Evolutionary conservation across 2,329 filamentous ascomycete species (phyloP), one percentile per base, ranked within the genome.

Genomic region (Periconia digitata): DNA sequence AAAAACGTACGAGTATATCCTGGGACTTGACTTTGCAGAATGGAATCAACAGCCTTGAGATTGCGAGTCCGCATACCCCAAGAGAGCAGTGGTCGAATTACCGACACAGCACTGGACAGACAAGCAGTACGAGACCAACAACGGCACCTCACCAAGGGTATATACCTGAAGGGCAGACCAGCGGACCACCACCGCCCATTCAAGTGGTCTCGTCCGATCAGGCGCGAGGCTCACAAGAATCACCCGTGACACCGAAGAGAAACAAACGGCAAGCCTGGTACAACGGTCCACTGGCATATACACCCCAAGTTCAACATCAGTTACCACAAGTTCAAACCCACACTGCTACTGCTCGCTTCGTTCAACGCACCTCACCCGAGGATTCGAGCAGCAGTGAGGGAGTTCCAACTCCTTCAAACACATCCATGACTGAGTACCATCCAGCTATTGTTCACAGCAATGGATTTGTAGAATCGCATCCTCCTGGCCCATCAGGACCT

Each of bases 221-320:
- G 60, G 55, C 56, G 62, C 55, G 63, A 61, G 69, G 66, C 50
- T 73, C 57, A 54, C 72, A 67, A 56, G 68, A 70, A 49, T 65
- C 51, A 29, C 68, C 71, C 27, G 74, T 78, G 8, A 83, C 81
- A 0, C 76, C 81, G 3, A 78, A 83, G 8, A 84, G 83, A 53
- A 75, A 74, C 23, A 89, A 87, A 63, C 80, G 87, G 2, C 84
- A 86, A 50, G 87, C 80, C 1, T 91, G 87, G 86, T 90, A 90
- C 59, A 83, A 89, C 49, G 80, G 79, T 10, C 79, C 79, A 21
- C 53, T 75, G 16, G 51, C 58, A 29, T 51, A 63, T 16, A 18
- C 20, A 16, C 18, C 10, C n/a, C 42, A 37, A 36, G 32, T 6
- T 17, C 42, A 44, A 16, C 40, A 22, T 10, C 8, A 17, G 20